phyloP scores from a whole-genome alignment of 2,329 filamentous ascomycete genomes.

The Paecilomyces sp. region DNA sequence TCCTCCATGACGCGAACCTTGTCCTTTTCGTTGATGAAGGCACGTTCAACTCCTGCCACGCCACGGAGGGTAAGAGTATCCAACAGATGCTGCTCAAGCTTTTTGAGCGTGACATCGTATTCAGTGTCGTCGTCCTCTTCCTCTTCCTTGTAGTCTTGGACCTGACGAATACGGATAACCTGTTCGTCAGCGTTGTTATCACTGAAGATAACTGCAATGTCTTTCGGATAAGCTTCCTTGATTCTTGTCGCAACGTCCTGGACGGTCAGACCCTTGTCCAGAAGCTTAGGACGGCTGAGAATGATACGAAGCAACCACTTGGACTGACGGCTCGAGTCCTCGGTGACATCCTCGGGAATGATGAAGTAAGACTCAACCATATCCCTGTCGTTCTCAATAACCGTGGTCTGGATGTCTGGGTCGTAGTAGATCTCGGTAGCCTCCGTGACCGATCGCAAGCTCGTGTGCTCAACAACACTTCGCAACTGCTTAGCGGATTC shows the following conservation, averaged over 20 bases:
- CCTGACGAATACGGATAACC: slow-evolving; percentile 84
- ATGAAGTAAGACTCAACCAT: slow-evolving; percentile 97
- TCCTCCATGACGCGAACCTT: slow-evolving; percentile 61
- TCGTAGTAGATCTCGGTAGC: slow-evolving; percentile 97
- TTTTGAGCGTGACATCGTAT: slow-evolving; percentile 88
- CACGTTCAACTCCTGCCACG: slow-evolving; percentile 79
- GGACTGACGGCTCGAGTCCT: slow-evolving; percentile 61
- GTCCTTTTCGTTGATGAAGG: slow-evolving; percentile 81
- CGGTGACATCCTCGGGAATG: slow-evolving; percentile 74
- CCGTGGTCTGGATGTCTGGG: slow-evolving; percentile 77
- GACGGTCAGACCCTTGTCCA: slow-evolving; percentile 83
- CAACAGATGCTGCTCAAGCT: slow-evolving; percentile 82
- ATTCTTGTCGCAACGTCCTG: slow-evolving; percentile 85
- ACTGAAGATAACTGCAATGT: slow-evolving; percentile 90
- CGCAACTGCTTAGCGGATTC: slow-evolving; percentile 79
- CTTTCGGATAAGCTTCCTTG: slow-evolving; percentile 77
- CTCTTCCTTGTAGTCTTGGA: slow-evolving; percentile 62
- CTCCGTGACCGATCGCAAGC: slow-evolving; percentile 81
- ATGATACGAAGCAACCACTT: slow-evolving; percentile 93
- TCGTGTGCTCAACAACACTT: slow-evolving; percentile 89
- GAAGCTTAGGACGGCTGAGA: slow-evolving; percentile 84
- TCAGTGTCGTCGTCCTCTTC: slow-evolving; percentile 69
- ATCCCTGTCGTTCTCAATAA: slow-evolving; percentile 79
- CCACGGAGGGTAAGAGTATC: slow-evolving; percentile 88
- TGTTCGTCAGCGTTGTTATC: slow-evolving; percentile 97